Percentiles rank a stretch among this genome's conserved stretches.
Evolutionary conservation across 2,329 filamentous ascomycete species (phyloP).

Genomic region (Fusarium multiceps): DNA sequence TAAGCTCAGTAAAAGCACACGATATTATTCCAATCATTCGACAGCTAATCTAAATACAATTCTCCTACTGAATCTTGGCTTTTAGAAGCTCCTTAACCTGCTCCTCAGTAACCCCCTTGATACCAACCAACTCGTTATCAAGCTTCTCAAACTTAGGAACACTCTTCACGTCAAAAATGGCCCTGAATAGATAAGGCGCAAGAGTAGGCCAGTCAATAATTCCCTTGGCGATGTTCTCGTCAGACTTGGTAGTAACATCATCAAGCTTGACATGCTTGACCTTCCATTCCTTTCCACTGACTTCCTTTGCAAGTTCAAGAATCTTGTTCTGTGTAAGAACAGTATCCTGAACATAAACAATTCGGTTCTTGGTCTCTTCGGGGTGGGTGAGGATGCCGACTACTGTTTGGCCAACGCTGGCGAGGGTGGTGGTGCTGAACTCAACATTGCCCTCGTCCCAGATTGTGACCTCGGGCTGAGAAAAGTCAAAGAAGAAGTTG

Average conservation of each 20-base stretch:
- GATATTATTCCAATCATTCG: not conserved
- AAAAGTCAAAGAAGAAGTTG: conserved; percentile 58
- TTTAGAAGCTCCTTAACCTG: conserved; percentile 52
- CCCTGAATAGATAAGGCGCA: conserved; percentile 48
- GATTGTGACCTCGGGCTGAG: conserved; percentile 54
- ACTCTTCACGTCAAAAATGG: conserved; percentile 50
- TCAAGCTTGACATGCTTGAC: conserved; percentile 53
- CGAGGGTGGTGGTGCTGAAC: conserved; percentile 62
- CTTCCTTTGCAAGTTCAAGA: conserved; percentile 59
- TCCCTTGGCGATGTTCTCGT: conserved; percentile 49
- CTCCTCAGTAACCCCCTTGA: conserved; percentile 55
- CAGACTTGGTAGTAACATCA: conserved; percentile 43
- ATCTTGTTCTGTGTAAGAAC: conserved; percentile 59
- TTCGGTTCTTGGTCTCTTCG: conserved; percentile 64
- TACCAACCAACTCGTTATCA: conserved; percentile 59
- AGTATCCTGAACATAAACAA: conserved; percentile 59
- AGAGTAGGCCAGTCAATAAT: conserved; percentile 47
- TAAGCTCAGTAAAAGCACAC: not conserved
- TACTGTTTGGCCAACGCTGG: conserved; percentile 59
- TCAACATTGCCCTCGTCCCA: conserved; percentile 62
- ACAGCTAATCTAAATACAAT: accelerated
- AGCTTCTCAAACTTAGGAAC: conserved; percentile 50
- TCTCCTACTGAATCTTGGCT: conserved; percentile 27
- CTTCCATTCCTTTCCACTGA: conserved; percentile 59
- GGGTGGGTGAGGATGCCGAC: conserved; percentile 61